A percentile compares a stretch with the other conserved stretches of the same genome.
Conservation (phyloP, 441 rosid genomes). For the Pelargonium cotyledonis region DNA sequence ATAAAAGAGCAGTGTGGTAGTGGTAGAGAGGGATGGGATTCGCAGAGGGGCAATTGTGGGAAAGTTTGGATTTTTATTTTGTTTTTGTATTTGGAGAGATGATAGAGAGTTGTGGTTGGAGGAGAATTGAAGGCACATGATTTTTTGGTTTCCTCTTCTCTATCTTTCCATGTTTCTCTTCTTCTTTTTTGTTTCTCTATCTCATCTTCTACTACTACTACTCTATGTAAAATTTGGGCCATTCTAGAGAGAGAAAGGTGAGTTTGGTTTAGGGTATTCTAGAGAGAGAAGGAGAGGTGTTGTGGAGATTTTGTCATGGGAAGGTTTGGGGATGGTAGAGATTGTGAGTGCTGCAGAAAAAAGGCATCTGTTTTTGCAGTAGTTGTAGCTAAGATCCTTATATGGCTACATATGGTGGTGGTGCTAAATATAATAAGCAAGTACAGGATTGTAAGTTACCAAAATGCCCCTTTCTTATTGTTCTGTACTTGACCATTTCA, state of each 20-base stretch:
- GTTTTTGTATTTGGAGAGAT: constrained; percentile 13
- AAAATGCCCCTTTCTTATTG: constrained; percentile 10
- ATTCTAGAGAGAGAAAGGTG: constrained; percentile 16
- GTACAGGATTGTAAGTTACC: constrained; percentile 11
- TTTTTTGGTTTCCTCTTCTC: constrained; percentile 12
- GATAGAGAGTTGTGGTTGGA: constrained; percentile 27
- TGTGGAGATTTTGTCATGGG: neutral
- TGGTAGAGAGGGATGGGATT: constrained; percentile 6
- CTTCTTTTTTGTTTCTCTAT: constrained; percentile 16
- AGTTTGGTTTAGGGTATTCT: constrained; percentile 17
- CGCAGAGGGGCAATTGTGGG: constrained; percentile 34
- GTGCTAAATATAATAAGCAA: neutral
- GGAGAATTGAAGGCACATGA: constrained; percentile 27
- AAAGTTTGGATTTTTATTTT: constrained; percentile 9
- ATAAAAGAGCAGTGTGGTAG: neutral
- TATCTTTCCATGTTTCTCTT: constrained; percentile 7
- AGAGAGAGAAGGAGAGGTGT: constrained; percentile 14
- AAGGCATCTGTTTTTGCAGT: neutral
- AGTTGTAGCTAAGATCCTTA: constrained; percentile 9
- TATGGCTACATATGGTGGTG: constrained; percentile 16
- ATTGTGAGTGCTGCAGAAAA: constrained; percentile 7
- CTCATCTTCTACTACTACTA: constrained; percentile 7
- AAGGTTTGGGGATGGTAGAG: neutral
- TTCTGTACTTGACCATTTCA: too few relatives aligned
- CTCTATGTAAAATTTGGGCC: constrained; percentile 16